Evolutionary conservation across 306 rosid genomes (phyloP).

Genomic region (Citrullus colocynthis): DNA sequence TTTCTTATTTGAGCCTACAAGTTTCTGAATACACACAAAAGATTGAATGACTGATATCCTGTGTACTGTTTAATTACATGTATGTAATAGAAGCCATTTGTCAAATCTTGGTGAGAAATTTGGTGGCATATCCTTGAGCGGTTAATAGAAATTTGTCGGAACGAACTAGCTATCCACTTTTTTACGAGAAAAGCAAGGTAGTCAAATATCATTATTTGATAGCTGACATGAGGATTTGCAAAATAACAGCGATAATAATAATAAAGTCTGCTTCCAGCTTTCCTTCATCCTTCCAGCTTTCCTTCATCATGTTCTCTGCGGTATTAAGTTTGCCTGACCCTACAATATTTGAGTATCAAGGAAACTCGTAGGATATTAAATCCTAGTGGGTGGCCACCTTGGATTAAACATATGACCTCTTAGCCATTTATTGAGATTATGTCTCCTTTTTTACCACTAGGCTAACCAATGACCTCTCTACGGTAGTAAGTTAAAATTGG

Average conservation of each 20-base stretch:
- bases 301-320: background rate
- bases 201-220: background rate
- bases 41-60: background rate
- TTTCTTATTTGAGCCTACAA: background rate
- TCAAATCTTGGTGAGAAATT: background rate
- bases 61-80: background rate
- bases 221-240: background rate
- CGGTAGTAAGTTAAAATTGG: background rate
- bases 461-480: background rate
- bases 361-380: too few species aligned
- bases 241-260: too few species aligned
- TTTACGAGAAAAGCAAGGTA: background rate
- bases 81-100: background rate
- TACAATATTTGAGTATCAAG: too few species aligned
- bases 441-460: too few species aligned
- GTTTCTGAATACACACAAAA: background rate
- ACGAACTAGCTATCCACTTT: background rate
- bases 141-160: background rate
- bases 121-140: background rate
- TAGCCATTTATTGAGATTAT: too few species aligned
- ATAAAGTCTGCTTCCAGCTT: too few species aligned
- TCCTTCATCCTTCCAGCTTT: background rate
- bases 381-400: too few species aligned
- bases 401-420: too few species aligned
- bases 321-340: background rate